Evolutionary conservation across 208 protist species (phyloP), one percentile per base, ranked within the genome.

Genomic region (Trypanosoma avium): DNA sequence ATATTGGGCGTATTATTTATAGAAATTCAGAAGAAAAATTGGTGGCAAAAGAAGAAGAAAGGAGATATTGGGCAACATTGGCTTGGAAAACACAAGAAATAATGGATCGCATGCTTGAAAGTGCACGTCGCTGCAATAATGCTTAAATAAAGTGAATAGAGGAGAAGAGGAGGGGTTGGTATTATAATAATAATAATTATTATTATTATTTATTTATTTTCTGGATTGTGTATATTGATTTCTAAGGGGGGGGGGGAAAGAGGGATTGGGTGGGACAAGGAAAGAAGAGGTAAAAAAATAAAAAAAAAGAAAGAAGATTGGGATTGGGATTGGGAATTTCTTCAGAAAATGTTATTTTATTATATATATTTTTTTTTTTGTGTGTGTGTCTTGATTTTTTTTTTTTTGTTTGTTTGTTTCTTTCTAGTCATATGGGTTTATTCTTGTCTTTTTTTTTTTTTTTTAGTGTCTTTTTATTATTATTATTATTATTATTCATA

Each of bases 51-150:
- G 42, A 64, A 24, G 58, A 27, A 21, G 22, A 7, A 27, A 7
- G 46, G 33, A 26, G 29, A 7, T 55, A 64, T 38, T 64, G 58
- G 58, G 40, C 58, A 4, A 36, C 32, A 26, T 7, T 64, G 12
- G 58, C 58, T 13, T 64, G 58, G 58, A 64, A 55, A 33, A 64
- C 58, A 45, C 58, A 53, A 22, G 48, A 27, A 17, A 33, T 64
- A 30, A 52, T 64, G 46, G 40, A 64, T 47, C 7, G 42, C 7
- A 64, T 54, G 58, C 19, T 64, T 22, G 30, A 52, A 8, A 45
- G 46, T 24, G 38, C 58, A 2, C 2, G 24, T 17, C 12, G 10
- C 12, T 13, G 43, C 4, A 52, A 30, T 17, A n/a, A n/a, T n/a
- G n/a, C n/a, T n/a, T n/a, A n/a, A n/a, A n/a, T n/a, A n/a, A n/a